phyloP scores from a whole-genome alignment of 805 yeast species.

The Zygoascus bituminiphila region DNA sequence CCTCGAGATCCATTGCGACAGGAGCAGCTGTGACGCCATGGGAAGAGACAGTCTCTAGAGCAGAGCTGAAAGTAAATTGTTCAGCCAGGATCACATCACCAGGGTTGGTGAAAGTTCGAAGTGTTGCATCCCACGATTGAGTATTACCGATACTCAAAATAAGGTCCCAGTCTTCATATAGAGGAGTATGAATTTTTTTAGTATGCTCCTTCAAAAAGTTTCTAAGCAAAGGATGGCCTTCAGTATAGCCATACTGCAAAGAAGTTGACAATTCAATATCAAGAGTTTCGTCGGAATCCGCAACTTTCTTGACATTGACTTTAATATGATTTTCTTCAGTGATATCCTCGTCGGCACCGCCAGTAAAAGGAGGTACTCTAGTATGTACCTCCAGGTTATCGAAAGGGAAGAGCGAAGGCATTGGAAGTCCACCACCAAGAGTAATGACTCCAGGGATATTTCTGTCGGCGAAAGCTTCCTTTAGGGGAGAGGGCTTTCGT shows the following conservation, averaged over 20 bases:
- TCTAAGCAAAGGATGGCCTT: conserved; percentile 68
- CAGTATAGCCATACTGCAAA: conserved; percentile 86
- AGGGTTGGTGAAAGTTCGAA: conserved; percentile 66
- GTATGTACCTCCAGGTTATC: conserved; percentile 61
- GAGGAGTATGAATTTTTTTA: conserved; percentile 34
- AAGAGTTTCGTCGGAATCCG: conserved; percentile 28
- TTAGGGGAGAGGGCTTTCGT: conserved; percentile 73
- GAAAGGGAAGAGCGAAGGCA: conserved; percentile 88
- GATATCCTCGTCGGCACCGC: conserved; percentile 44
- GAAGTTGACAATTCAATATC: conserved; percentile 67
- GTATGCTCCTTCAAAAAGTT: conserved; percentile 67
- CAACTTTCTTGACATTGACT: conserved; percentile 35
- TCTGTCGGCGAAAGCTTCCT: conserved; percentile 73
- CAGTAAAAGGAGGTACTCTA: conserved; percentile 61
- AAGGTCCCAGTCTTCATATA: conserved; percentile 64
- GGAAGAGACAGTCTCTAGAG: conserved; percentile 73
- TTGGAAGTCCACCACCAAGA: conserved; percentile 93
- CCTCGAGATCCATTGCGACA: conserved; percentile 68
- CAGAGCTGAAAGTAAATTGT: conserved; percentile 74
- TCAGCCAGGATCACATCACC: conserved; percentile 84
- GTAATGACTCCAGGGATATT: conserved; percentile 70
- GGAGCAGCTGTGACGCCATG: conserved; percentile 63
- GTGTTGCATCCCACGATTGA: conserved; percentile 76
- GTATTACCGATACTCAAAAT: conserved; percentile 77
- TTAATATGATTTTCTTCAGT: conserved; percentile 22